A percentile compares a stretch with the other conserved stretches of the same genome.
phyloP scores from a whole-genome alignment of 2,329 filamentous ascomycete species.

The Microdochium bolleyi region DNA sequence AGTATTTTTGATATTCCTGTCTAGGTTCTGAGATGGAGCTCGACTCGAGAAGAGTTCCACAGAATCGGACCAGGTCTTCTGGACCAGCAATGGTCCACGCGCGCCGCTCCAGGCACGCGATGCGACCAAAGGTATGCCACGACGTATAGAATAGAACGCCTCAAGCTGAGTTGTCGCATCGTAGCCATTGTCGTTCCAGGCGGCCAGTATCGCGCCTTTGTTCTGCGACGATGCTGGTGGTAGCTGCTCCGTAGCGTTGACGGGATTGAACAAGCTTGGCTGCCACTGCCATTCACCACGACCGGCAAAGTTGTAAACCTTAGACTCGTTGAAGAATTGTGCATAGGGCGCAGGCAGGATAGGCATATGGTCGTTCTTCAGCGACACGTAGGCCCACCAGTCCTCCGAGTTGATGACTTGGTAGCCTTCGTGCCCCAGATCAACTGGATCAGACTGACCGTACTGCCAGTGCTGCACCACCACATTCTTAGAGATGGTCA shows the following conservation, averaged over 20 bases:
- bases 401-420: conserved; percentile 36
- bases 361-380: conserved; percentile 43
- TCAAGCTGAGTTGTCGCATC: conserved; percentile 39
- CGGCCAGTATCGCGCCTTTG: conserved; percentile 29
- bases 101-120: conserved; percentile 31
- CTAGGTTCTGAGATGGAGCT: conserved; percentile 35
- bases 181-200: conserved; percentile 40
- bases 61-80: conserved; percentile 16
- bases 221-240: conserved; percentile 16
- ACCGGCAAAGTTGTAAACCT: conserved; percentile 34
- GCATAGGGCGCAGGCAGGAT: conserved; percentile 36
- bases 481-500: conserved; percentile 28
- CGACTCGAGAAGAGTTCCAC: conserved; percentile 26
- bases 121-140: conserved; percentile 33
- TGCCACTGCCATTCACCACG: conserved; percentile 33
- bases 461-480: conserved; percentile 40
- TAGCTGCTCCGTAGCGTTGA: conserved; percentile 30
- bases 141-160: conserved; percentile 35
- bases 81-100: conserved; percentile 22
- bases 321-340: conserved; percentile 35
- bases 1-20: conserved; percentile 17
- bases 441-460: conserved; percentile 34
- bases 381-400: conserved; percentile 45
- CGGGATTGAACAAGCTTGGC: conserved; percentile 32
- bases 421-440: conserved; percentile 27